Evolutionary conservation across 768 basidiomycete genomes (phyloP).

Genomic region (Boletus insuetus): DNA sequence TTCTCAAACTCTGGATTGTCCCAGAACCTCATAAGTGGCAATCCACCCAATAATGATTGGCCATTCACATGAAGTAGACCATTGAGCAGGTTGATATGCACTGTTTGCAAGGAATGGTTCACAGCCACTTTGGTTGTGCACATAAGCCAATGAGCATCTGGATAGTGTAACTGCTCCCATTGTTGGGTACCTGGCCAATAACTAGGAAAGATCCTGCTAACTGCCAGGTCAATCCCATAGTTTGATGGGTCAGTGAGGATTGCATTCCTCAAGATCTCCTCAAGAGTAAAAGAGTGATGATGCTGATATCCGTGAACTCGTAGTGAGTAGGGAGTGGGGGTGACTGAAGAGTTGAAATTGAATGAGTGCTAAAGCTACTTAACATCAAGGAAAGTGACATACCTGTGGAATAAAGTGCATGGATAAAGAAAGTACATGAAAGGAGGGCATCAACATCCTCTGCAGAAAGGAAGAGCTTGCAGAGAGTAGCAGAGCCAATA

Average conservation of each 20-base stretch:
- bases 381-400: too few relatives aligned
- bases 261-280: too few relatives aligned
- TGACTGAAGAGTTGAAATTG: too few relatives aligned
- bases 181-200: conserved; percentile 2
- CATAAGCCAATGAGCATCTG: conserved; percentile 17
- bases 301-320: too few relatives aligned
- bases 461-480: not conserved
- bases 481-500: not conserved
- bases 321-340: too few relatives aligned
- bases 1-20: too few relatives aligned
- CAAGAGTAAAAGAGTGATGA: too few relatives aligned
- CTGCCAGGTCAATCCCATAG: conserved; percentile 11
- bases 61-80: conserved; percentile 21
- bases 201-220: not conserved
- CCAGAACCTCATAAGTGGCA: conserved; percentile 8
- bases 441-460: too few relatives aligned
- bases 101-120: not conserved
- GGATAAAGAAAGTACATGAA: conserved; percentile 11
- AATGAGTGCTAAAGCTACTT: not conserved
- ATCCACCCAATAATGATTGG: conserved; percentile 6
- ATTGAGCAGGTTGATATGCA: conserved; percentile 7
- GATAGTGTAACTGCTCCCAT: conserved; percentile 11
- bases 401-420: conserved; percentile 15
- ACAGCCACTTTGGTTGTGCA: not conserved
- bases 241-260: not conserved